Evolutionary conservation across 176 grass and related monocot species (phyloP).

Genomic region (Eleusine coracana): DNA sequence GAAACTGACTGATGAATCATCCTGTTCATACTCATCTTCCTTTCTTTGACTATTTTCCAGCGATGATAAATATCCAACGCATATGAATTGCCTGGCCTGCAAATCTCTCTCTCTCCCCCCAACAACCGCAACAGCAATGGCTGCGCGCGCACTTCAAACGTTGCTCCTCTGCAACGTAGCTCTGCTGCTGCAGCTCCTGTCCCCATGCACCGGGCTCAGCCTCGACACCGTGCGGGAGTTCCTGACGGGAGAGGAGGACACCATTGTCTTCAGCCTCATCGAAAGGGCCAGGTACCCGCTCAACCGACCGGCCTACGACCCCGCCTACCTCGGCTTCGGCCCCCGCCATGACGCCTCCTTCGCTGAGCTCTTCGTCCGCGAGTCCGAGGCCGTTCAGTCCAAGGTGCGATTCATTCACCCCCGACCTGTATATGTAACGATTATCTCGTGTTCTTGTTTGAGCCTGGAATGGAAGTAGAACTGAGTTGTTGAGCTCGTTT

Average conservation of each 20-base stretch:
- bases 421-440: background rate
- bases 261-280: constrained; percentile 78
- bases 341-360: constrained; percentile 34
- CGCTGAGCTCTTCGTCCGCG: constrained; percentile 56
- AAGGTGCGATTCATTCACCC: constrained; percentile 37
- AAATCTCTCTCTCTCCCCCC: background rate
- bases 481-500: background rate
- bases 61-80: constrained; percentile 29
- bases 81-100: background rate
- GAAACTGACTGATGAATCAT: constrained; percentile 4
- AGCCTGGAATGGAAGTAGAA: background rate
- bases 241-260: constrained; percentile 72
- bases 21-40: constrained; percentile 4
- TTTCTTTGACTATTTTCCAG: constrained; percentile 29
- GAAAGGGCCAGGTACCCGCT: constrained; percentile 65
- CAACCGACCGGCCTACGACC: constrained; percentile 50
- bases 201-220: constrained; percentile 35
- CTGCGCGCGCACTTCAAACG: background rate
- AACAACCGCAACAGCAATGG: constrained; percentile 27
- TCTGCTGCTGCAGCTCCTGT: constrained; percentile 25
- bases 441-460: background rate
- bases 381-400: constrained; percentile 65
- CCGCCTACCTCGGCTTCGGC: background rate
- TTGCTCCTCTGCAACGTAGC: constrained; percentile 23
- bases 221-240: constrained; percentile 66